Evolutionary conservation across 441 rosid species (phyloP), one percentile per base, ranked within the genome.

Genomic region (Syzygium malaccense): DNA sequence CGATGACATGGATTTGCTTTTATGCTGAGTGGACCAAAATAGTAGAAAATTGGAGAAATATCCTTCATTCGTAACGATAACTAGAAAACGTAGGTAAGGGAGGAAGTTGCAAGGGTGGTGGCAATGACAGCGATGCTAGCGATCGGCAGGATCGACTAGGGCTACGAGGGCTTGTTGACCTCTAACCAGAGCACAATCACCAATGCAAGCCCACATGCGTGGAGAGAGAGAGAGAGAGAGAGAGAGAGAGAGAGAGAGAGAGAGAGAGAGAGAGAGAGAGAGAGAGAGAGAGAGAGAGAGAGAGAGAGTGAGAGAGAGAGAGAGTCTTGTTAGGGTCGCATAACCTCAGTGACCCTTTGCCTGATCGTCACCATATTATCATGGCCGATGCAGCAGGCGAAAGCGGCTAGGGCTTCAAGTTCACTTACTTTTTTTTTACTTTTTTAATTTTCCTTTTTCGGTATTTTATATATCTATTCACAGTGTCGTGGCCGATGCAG

Each of bases 321-420:
- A 6, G 19, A 15, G 20, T 6, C 56, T 54, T 17, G 20, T 11
- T 57, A 25, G n/a, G 62, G 62, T 57, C 14, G 12, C 26, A 28
- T 13, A 28, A 57, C 14, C 62, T 1, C 6, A 3, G 6, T 1
- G n/a, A 57, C 7, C 6, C 1, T 57, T 25, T 25, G 13, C 62
- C 0, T 4, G 0, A 11, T 6, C 17, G 11, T 60, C 32, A 19
- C 8, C 80, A 37, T 15, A 68, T 9, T 26, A 0, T 41, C 48
- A 11, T 19, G 5, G 26, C 6, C 14, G 15, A 10, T 49, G 11
- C 2, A 37, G 8, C 3, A 37, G 45, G 3, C 4, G 3, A 20
- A 71, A 26, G 11, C 10, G n/a, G 62, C 28, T 9, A 56, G 28
- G 60, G 60, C 60, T 8, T 8, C 20, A 25, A 55, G 58, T 11